These are phyloP conservation scores for Coemansia sp. DNA, from an alignment of 192 early-diverging fungal species.

Conservation along the genomic window DNA sequence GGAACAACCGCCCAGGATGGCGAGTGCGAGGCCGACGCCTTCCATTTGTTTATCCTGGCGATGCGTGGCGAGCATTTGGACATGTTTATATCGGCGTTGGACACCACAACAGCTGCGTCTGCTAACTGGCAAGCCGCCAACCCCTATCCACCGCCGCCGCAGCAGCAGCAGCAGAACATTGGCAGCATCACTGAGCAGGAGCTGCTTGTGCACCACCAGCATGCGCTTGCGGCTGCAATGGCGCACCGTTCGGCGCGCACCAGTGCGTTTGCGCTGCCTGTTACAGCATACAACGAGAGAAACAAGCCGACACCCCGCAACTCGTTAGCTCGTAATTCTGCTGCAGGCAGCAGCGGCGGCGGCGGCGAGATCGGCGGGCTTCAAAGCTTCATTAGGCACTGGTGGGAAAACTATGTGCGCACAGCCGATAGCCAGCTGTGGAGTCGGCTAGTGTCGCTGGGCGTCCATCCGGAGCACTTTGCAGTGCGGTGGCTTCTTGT, in stretches of 20 bases:
- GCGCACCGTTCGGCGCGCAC: neutral
- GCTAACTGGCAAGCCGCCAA: neutral
- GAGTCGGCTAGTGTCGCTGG: slow-evolving; percentile 64
- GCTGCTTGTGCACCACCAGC: slow-evolving; percentile 52
- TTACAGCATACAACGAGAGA: neutral
- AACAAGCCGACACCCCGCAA: neutral
- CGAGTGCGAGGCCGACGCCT: slow-evolving; percentile 70
- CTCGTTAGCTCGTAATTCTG: neutral
- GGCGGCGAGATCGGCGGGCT: slow-evolving; percentile 12
- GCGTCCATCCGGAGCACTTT: slow-evolving; percentile 72
- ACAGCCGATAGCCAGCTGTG: slow-evolving; percentile 64
- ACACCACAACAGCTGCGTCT: slow-evolving; percentile 23
- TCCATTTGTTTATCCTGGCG: slow-evolving; percentile 72
- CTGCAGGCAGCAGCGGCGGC: neutral
- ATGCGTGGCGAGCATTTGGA: slow-evolving; percentile 75
- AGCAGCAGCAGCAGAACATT: neutral
- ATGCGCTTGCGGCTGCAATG: slow-evolving; percentile 59
- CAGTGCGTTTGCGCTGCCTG: slow-evolving; percentile 1
- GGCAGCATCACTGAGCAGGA: neutral
- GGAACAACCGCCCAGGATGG: slow-evolving; percentile 14
- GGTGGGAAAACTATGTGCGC: slow-evolving; percentile 58
- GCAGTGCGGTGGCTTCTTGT: slow-evolving; percentile 85
- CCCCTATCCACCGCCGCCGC: neutral
- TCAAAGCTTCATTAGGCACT: slow-evolving; percentile 7
- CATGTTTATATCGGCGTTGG: slow-evolving; percentile 76